These are phyloP conservation scores for Tetrahymena elliotti DNA, from an alignment of 73 alveolate species.

Conservation along the genomic window DNA sequence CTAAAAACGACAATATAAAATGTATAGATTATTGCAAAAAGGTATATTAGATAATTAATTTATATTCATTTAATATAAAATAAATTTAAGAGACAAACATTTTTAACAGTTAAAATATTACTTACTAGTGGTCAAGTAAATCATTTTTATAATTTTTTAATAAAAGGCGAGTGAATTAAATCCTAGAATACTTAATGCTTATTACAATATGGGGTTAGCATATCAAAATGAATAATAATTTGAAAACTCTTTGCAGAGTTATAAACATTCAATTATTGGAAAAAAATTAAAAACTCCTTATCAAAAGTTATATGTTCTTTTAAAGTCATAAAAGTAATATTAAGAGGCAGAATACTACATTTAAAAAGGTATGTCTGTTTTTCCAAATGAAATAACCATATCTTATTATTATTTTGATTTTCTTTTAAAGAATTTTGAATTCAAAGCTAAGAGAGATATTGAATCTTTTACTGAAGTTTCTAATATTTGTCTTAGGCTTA, in stretches of 20 bases:
- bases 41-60: not conserved
- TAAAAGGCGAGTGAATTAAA: not conserved
- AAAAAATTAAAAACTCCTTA: not conserved
- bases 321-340: not conserved
- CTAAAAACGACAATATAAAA: not conserved
- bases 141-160: not conserved
- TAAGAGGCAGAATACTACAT: not conserved
- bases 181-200: not conserved
- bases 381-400: not conserved
- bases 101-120: too few relatives aligned
- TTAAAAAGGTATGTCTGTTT: not conserved
- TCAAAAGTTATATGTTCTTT: not conserved
- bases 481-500: not conserved
- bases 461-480: not conserved
- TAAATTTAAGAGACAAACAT: too few relatives aligned
- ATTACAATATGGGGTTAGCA: not conserved
- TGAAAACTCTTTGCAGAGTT: not conserved
- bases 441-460: not conserved
- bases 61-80: too few relatives aligned
- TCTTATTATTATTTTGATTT: not conserved
- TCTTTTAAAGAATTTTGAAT: not conserved
- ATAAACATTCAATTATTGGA: not conserved
- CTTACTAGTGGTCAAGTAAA: not conserved
- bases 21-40: not conserved
- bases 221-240: not conserved